A percentile compares a stretch with the other conserved stretches of the same genome.
Evolutionary conservation across 2,329 filamentous ascomycete genomes (phyloP).

Genomic region (Corinectria fuckeliana): DNA sequence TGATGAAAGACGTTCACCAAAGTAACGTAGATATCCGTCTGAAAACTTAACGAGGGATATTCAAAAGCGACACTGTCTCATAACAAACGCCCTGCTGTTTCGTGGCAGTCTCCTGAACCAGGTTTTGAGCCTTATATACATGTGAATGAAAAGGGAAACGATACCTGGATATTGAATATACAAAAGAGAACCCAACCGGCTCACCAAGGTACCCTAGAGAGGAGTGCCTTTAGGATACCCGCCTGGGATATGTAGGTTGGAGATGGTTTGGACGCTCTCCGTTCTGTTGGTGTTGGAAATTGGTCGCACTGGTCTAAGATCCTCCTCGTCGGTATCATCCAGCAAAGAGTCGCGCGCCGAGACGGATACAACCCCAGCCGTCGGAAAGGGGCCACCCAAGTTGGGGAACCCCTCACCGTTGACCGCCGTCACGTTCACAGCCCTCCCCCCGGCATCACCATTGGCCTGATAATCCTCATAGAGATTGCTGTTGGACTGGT

Average conservation of each 20-base stretch:
- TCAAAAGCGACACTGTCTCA: conserved; percentile 14
- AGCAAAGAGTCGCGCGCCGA: conserved; percentile 31
- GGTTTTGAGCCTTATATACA: conserved; percentile 21
- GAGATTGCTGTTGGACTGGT: conserved; percentile 12
- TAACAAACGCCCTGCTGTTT: conserved; percentile 32
- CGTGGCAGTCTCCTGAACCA: conserved; percentile 6
- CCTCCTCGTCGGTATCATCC: conserved; percentile 33
- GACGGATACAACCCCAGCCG: conserved; percentile 22
- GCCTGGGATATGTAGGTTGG: conserved; percentile 73
- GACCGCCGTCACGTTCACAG: conserved; percentile 27
- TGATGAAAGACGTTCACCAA: too few relatives aligned
- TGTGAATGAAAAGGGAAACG: conserved; percentile 18
- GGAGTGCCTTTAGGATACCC: conserved; percentile 62
- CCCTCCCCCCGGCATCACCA: conserved; percentile 15
- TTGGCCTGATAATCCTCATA: conserved; percentile 19
- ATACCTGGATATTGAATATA: conserved; percentile 11
- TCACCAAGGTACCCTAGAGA: conserved; percentile 51
- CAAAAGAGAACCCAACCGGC: conserved; percentile 22
- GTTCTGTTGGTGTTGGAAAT: conserved; percentile 40
- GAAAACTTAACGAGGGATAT: conserved; percentile 33
- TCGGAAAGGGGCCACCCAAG: conserved; percentile 20
- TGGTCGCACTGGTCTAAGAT: conserved; percentile 36
- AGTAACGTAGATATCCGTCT: neutral
- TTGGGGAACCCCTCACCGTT: conserved; percentile 35
- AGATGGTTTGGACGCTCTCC: conserved; percentile 62